Percentiles rank a stretch among this genome's conserved stretches.
phyloP scores from a whole-genome alignment of 345 rosid genomes.

The Eucalyptus polybractea region DNA sequence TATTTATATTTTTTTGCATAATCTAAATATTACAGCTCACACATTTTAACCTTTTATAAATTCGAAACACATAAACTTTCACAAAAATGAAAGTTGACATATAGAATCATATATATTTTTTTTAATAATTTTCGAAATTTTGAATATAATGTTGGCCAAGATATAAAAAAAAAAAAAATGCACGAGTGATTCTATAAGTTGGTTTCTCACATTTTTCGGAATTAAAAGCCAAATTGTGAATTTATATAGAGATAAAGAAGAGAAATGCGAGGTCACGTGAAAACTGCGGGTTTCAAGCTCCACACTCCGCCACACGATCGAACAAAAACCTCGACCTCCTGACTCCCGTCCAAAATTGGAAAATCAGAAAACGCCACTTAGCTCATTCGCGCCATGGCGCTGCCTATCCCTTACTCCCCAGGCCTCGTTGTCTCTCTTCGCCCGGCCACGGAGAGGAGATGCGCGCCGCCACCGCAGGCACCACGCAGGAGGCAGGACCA shows the following conservation, averaged over 20 bases:
- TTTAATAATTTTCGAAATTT: too few relatives aligned
- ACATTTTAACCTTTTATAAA: background rate
- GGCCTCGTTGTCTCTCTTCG: background rate
- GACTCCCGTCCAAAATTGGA: background rate
- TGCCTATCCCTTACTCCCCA: too few relatives aligned
- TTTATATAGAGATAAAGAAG: background rate
- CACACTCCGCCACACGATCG: background rate
- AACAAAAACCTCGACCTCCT: background rate
- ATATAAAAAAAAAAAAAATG: too few relatives aligned
- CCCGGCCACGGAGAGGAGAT: background rate
- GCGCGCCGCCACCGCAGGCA: background rate
- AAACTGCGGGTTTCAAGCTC: background rate
- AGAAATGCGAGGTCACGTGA: background rate
- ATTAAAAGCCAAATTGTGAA: background rate
- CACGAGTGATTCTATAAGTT: background rate
- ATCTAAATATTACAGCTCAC: rapidly evolving
- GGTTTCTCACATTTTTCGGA: background rate
- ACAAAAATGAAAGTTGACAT: background rate
- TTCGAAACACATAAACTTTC: background rate
- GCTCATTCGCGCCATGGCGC: background rate
- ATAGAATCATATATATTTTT: rapidly evolving
- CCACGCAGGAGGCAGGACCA: background rate
- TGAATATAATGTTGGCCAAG: too few relatives aligned
- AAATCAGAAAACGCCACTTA: background rate
- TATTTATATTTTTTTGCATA: background rate